Base-by-base conservation (phyloP, 192 early-diverging fungal species). In the Linderina pennispora region DNA sequence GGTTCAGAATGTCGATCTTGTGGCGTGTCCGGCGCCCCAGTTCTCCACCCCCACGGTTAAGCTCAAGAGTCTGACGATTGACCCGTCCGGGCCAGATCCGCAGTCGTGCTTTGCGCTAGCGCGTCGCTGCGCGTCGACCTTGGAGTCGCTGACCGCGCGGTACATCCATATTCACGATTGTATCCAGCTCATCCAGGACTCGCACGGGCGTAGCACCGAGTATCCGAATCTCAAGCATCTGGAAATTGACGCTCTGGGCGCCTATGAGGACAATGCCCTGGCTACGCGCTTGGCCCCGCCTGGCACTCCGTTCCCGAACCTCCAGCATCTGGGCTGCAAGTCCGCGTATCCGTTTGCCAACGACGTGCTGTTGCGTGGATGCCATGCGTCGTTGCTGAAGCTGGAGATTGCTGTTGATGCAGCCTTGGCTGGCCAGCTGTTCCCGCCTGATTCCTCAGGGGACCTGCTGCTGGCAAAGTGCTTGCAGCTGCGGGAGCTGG, bases 291-390 rank as follows among this genome's bases (percentile, higher is more conserved):
- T 34, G 42, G 2, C 21, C 36, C 7, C 4, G 13, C 6, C 51
- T 9, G 47, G 43, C 5, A 19, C 10, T 0, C 42, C 52, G 19
- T 62, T 63, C 36, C 61, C 61, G 17, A 28, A 10, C 5, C 48
- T 63, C 3, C 22, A 42, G 8, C 23, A 47, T 41, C 24, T 63
- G 23, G 22, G 24, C 23, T 63, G 61, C 37, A 31, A 28, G 28
- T 43, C 41, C 14, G 26, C 45, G 10, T 63, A 63, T 20, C 61
- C 61, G 9, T 63, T 63, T 34, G 28, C 61, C 10, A 49, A 63
- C 18, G 36, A 38, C 23, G 33, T 52, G 1, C 21, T 63, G 21
- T 36, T 55, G 18, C 32, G 53, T 23, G 44, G 61, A 1, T 40
- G 45, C 0, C 48, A 36, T 2, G 23, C 1, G 4, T 32, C 53